Evolutionary conservation across 2,329 filamentous ascomycete genomes (phyloP).

Genomic region (Blastomyces parvus): DNA sequence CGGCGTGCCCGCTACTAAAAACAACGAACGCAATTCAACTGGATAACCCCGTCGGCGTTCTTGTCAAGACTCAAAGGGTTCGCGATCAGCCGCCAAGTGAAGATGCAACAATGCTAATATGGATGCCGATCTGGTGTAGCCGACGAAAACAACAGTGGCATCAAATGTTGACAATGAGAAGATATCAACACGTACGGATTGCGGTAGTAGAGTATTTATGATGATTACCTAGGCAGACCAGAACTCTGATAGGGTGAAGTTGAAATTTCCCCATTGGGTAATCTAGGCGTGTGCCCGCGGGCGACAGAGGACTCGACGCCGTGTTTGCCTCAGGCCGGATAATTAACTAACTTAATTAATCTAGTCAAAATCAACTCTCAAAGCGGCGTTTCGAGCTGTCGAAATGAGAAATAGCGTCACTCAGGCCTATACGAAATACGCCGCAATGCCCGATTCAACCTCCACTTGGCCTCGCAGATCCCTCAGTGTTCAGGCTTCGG

Average conservation of each 20-base stretch:
- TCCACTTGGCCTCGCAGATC: too few relatives aligned
- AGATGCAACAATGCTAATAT: not conserved
- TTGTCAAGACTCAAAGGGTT: not conserved
- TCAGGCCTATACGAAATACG: conserved; percentile 1
- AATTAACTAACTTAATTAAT: too few relatives aligned
- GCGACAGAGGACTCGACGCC: too few relatives aligned
- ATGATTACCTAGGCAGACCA: too few relatives aligned
- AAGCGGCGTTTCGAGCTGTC: not conserved
- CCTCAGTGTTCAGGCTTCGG: not conserved
- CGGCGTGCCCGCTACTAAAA: not conserved
- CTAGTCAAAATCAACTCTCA: too few relatives aligned
- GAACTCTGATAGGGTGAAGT: not conserved
- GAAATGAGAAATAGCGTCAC: not conserved
- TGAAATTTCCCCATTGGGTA: not conserved
- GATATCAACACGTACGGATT: too few relatives aligned
- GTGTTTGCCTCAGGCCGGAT: too few relatives aligned
- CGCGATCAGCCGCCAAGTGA: not conserved
- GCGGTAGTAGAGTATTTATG: too few relatives aligned
- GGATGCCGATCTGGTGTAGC: not conserved
- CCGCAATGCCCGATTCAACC: not conserved
- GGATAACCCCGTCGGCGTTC: not conserved
- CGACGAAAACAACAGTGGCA: not conserved
- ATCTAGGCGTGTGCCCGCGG: not conserved
- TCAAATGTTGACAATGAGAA: not conserved
- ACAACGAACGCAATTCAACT: not conserved